Evolutionary conservation across 352 stramenopile species (phyloP).

Genomic region (Peronospora destructor): DNA sequence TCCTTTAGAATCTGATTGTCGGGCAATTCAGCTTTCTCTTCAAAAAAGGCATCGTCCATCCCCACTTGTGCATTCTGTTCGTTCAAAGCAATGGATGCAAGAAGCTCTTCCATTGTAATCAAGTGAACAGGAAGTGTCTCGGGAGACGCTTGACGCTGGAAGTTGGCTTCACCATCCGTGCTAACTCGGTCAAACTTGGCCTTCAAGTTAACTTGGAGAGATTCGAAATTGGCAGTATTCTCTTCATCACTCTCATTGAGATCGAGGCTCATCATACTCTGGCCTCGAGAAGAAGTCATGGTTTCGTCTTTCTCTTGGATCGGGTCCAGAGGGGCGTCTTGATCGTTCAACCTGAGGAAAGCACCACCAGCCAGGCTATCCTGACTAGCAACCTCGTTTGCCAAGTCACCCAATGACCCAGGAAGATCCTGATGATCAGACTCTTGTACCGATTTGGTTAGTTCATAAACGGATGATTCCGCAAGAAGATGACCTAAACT

Average conservation of each 20-base stretch:
- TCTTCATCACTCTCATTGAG: constrained; percentile 56
- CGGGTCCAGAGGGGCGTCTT: constrained; percentile 47
- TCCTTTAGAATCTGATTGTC: constrained; percentile 11
- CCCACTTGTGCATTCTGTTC: constrained; percentile 14
- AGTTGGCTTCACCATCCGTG: constrained; percentile 15
- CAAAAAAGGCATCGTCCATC: constrained; percentile 20
- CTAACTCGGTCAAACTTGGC: constrained; percentile 65
- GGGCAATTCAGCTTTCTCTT: constrained; percentile 5
- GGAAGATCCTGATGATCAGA: constrained; percentile 21
- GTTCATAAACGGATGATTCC: constrained; percentile 45
- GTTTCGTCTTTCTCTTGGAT: constrained; percentile 66
- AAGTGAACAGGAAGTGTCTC: constrained; percentile 13
- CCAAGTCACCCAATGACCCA: constrained; percentile 19
- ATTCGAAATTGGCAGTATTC: constrained; percentile 40
- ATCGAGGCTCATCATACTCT: constrained; percentile 77
- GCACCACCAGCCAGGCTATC: constrained; percentile 5
- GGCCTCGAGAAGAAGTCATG: constrained; percentile 33
- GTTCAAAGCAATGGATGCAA: constrained; percentile 29
- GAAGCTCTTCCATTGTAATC: constrained; percentile 43
- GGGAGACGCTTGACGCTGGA: constrained; percentile 2
- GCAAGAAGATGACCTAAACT: constrained; percentile 54
- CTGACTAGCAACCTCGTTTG: constrained; percentile 26
- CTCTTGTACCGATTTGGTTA: constrained; percentile 22
- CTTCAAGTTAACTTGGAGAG: constrained; percentile 68
- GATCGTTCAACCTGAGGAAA: constrained; percentile 15